Evolutionary conservation across 768 basidiomycete genomes (phyloP).

Genomic region (Chalciporus sphaerocephalus): DNA sequence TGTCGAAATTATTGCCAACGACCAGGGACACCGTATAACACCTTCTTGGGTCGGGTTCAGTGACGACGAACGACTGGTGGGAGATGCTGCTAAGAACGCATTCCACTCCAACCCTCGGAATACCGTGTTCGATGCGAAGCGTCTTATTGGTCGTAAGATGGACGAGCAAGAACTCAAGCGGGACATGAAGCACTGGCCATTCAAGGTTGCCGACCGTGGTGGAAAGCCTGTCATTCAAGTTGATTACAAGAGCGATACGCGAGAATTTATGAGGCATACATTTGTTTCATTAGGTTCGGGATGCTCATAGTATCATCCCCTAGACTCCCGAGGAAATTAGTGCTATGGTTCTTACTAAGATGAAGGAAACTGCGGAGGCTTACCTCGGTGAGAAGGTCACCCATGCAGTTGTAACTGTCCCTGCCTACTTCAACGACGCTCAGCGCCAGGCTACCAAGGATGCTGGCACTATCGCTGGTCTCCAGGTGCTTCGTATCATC

Average conservation of each 20-base stretch:
- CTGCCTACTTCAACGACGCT: conserved; percentile 98
- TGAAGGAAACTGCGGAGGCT: conserved; percentile 99
- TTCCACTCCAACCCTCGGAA: conserved; percentile 88
- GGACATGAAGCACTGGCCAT: conserved; percentile 91
- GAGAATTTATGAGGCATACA: conserved; percentile 67
- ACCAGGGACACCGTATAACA: conserved; percentile 86
- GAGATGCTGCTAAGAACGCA: conserved; percentile 96
- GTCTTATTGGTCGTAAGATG: conserved; percentile 84
- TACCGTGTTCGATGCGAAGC: conserved; percentile 96
- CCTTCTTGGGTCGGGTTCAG: conserved; percentile 83
- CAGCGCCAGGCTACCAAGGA: conserved; percentile 99
- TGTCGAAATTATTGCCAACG: conserved; percentile 88
- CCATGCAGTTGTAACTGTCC: conserved; percentile 97
- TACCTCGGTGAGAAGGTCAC: conserved; percentile 96
- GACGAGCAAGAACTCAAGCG: conserved; percentile 77
- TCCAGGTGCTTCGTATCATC: conserved; percentile 93
- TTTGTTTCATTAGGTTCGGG: background rate
- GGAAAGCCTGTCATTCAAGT: conserved; percentile 81
- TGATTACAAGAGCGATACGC: conserved; percentile 70
- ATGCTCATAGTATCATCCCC: background rate
- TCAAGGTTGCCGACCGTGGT: conserved; percentile 70
- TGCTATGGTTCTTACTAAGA: conserved; percentile 93
- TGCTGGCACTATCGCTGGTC: conserved; percentile 91
- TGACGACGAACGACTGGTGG: conserved; percentile 82
- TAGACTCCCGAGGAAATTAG: conserved; percentile 92